phyloP scores from a whole-genome alignment of 768 basidiomycete genomes.

The Termitomyces sp. region DNA sequence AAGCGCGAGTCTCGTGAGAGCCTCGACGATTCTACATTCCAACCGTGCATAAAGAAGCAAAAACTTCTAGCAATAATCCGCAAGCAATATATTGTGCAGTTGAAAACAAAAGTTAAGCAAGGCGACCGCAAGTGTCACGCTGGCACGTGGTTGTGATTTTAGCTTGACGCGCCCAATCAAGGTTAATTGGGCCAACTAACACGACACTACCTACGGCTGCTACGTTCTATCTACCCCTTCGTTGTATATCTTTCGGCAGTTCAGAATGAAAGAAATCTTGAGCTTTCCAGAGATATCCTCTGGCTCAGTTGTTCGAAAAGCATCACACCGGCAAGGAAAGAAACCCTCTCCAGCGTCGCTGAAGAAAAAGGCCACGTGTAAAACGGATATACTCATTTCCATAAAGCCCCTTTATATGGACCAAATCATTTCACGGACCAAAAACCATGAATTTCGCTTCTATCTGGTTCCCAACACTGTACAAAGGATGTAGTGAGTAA shows the following conservation, averaged over 20 bases:
- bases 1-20: too few species aligned
- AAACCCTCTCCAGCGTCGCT: not conserved
- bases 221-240: not conserved
- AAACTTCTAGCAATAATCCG: too few species aligned
- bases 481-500: not conserved
- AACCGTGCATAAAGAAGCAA: too few species aligned
- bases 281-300: not conserved
- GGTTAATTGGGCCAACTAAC: not conserved
- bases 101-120: too few species aligned
- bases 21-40: too few species aligned
- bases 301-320: not conserved
- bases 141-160: not conserved
- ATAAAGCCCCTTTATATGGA: slow-evolving; percentile 3
- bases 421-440: not conserved
- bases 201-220: not conserved
- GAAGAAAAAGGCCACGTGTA: not conserved
- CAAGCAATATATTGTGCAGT: not conserved
- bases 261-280: not conserved
- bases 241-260: not conserved
- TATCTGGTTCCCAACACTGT: slow-evolving; percentile 1
- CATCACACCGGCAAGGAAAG: not conserved
- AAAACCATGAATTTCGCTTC: slow-evolving; percentile 1
- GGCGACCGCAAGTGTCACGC: not conserved
- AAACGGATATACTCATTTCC: slow-evolving; percentile 1
- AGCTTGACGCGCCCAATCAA: not conserved